Conservation (phyloP, 108 stramenopile genomes). For the Mayamaea pseudoterrestris region DNA sequence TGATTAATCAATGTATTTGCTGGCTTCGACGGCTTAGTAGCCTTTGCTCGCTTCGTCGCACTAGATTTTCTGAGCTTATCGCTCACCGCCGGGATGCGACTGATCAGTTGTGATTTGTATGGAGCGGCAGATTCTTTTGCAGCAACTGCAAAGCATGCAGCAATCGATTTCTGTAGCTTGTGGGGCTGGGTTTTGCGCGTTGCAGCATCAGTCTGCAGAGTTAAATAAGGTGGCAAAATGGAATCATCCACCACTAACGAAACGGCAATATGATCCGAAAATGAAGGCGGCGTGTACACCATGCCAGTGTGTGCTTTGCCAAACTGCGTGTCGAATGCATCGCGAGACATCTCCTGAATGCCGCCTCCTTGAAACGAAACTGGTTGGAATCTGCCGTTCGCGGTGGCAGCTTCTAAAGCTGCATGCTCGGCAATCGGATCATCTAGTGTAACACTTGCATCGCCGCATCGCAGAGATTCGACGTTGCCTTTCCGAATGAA, state of each 20-base stretch:
- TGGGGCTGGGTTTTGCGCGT: slow-evolving; percentile 82
- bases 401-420: slow-evolving; percentile 67
- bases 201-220: slow-evolving; percentile 20
- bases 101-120: too few relatives aligned
- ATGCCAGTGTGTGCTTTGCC: slow-evolving; percentile 73
- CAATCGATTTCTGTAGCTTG: slow-evolving; percentile 64
- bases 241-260: slow-evolving; percentile 51
- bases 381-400: slow-evolving; percentile 50
- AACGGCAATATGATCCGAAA: slow-evolving; percentile 82
- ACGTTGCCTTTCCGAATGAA: slow-evolving; percentile 22
- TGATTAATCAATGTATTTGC: too few relatives aligned
- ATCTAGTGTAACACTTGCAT: slow-evolving; percentile 2
- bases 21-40: too few relatives aligned
- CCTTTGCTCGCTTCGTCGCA: too few relatives aligned
- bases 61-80: too few relatives aligned
- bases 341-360: slow-evolving; percentile 46
- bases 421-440: slow-evolving; percentile 60
- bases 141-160: slow-evolving; percentile 77
- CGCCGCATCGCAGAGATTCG: slow-evolving; percentile 34
- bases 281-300: slow-evolving; percentile 83
- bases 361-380: slow-evolving; percentile 81
- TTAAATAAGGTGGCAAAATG: slow-evolving; percentile 1
- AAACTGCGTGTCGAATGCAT: slow-evolving; percentile 68
- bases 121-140: too few relatives aligned
- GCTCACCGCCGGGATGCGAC: too few relatives aligned